Base-by-base conservation (phyloP, 2,329 filamentous ascomycete genomes). In the Grosmannia penicillata region DNA sequence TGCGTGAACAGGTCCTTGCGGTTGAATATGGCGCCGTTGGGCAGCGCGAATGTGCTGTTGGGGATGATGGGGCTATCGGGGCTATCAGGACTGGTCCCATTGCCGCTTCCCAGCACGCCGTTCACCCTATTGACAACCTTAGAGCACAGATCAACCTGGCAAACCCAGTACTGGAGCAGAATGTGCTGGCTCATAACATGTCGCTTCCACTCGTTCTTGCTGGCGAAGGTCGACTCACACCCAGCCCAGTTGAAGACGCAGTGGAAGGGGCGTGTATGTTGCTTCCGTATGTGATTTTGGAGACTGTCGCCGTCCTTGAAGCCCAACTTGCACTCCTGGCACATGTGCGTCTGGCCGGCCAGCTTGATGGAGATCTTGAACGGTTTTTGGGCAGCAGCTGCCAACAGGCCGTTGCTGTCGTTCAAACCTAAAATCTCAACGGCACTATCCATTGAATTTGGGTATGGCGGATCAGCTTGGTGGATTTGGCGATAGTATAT, bases 141-240 rank as follows among this genome's bases (percentile, higher is more conserved):
- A 51, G 52, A 58, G 53, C 75, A 80, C 10, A 57, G 51, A 42
- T 73, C 79, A 24, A 80, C 63, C 46, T 78, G 71, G 60, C 89
- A 96, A 39, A 81, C 68, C 74, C 79, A 95, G 57, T 78, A 82
- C 36, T 72, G 64, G 4, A 85, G 64, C 39, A 78, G 72, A 24
- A 95, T 66, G 52, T 96, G 89, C 53, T 93, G 82, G 0, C 80
- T 82, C 28, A 68, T 64, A 48, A 91, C 75, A 52, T 96, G 89
- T 0, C 89, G 75, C 56, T 95, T 95, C 89, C 89, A 95, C 56
- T 95, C 87, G 54, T 95, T 94, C 60, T 93, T 95, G 48, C 71
- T 78, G 2, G 72, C 70, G 51, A 94, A 94, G 0, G 70, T 77
- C 3, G 77, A 73, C 1, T 47, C 48, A 59, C 89, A 96, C 19